Evolutionary conservation across 352 stramenopile species (phyloP).

Genomic region (Globisporangium camurandrum): DNA sequence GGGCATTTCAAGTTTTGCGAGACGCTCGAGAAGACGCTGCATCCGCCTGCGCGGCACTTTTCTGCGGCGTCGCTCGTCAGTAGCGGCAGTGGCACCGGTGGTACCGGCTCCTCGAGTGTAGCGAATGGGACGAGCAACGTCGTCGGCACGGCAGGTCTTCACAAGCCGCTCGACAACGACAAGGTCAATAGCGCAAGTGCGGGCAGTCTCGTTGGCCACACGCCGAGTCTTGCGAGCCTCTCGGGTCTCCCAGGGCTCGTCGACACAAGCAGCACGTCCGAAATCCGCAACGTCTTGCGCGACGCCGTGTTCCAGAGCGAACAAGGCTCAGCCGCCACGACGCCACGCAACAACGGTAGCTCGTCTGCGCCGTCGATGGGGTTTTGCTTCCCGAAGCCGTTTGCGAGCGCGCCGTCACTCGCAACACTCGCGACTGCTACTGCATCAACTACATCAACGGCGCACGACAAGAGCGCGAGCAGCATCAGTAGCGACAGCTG

Average conservation of each 20-base stretch:
- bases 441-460: no score
- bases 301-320: conserved; percentile 62
- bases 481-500: background rate
- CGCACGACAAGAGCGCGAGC: no score
- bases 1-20: conserved; percentile 86
- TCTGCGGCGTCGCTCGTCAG: conserved; percentile 17
- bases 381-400: conserved; percentile 8
- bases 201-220: no score
- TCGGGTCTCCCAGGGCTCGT: no score
- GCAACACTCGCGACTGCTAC: conserved; percentile 13
- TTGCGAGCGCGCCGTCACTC: conserved; percentile 3
- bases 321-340: conserved; percentile 14
- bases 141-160: no score
- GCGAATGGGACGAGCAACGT: no score
- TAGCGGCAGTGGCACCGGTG: no score
- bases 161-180: background rate
- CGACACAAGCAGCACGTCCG: conserved; percentile 13
- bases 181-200: no score
- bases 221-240: no score
- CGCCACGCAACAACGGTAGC: conserved; percentile 20
- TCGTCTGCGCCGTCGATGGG: background rate
- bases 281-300: conserved; percentile 41
- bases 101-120: no score
- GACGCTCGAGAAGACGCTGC: conserved; percentile 60
- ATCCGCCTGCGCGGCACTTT: conserved; percentile 45